Conservation (phyloP, 495 filamentous ascomycete genomes). For the Extremus antarcticus region DNA sequence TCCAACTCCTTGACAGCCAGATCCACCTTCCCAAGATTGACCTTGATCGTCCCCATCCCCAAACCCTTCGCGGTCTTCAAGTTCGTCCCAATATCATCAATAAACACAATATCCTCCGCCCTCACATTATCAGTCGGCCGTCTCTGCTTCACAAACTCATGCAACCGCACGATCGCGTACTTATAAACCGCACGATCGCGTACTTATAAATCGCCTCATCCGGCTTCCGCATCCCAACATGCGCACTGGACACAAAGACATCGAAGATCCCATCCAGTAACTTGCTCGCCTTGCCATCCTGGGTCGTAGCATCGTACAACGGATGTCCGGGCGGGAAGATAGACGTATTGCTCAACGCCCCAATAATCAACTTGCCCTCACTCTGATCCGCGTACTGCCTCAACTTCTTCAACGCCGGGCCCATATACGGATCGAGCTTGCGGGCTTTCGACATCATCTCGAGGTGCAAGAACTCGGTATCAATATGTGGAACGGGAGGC, state of each 20-base stretch:
- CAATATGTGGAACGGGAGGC: constrained; percentile 60
- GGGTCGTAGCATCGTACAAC: constrained; percentile 9
- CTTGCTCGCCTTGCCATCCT: constrained; percentile 1
- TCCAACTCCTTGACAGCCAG: constrained; percentile 67
- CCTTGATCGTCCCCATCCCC: constrained; percentile 77
- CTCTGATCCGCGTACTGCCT: constrained; percentile 38
- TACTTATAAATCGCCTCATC: constrained; percentile 69
- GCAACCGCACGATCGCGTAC: constrained; percentile 53
- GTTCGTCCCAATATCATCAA: constrained; percentile 96
- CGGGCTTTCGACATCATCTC: constrained; percentile 76
- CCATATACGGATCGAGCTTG: constrained; percentile 73
- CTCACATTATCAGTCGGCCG: constrained; percentile 39
- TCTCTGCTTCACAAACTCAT: constrained; percentile 45
- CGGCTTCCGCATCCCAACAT: constrained; percentile 82
- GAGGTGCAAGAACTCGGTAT: constrained; percentile 76
- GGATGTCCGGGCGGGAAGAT: constrained; percentile 50
- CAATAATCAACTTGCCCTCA: constrained; percentile 50
- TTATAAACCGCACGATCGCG: constrained; percentile 70
- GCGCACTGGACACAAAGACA: constrained; percentile 56
- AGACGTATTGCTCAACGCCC: constrained; percentile 79
- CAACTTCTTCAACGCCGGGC: constrained; percentile 64
- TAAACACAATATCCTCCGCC: constrained; percentile 65
- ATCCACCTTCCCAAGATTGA: constrained; percentile 62
- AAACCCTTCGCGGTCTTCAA: constrained; percentile 63
- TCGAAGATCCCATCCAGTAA: constrained; percentile 21